Evolutionary conservation across 306 rosid species (phyloP), one percentile per base, ranked within the genome.

Genomic region (Vigna mungo): DNA sequence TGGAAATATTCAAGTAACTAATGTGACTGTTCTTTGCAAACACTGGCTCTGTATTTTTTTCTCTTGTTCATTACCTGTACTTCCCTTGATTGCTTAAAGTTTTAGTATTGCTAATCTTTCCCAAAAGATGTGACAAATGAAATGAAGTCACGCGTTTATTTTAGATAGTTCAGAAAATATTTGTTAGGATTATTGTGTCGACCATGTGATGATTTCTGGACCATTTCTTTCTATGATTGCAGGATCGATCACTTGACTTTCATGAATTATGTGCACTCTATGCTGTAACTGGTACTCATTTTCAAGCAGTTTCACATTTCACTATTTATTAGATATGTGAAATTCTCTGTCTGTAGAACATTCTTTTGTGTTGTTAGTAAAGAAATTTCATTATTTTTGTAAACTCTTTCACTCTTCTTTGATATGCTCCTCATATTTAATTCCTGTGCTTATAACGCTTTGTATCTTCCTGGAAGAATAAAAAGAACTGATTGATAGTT

Each of bases 201-300:
- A 69, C 43, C 66, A 72, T 75, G 60, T 82, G 75, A 73, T 77
- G 80, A 82, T 48, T 79, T 82, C 85, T 80, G 51, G 89, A 78
- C 71, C 77, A 72, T 78, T 77, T 73, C 44, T 60, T 80, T 83
- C 75, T 82, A 14, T 81, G 71, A 86, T 82, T 87, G 80, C 97
- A 95, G 98, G 98, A 95, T 56, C 92, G 96, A 36, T 95, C 97
- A n/a, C 96, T 95, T 54, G 98, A 95, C 86, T 95, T 95, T 78
- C 90, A 92, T n/a, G 96, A 90, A 78, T 88, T 95, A 86, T 95
- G 98, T 80, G 98, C 98, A 41, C 89, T 95, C 56, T 95, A 95
- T 67, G 98, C 98, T 80, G 89, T 90, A 64, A 92, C 97, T 12
- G 98, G 98, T 95, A 92, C 84, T 86, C 81, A 76, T 85, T 87